These are phyloP conservation scores for Phytopythium ostracodes DNA, from an alignment of 352 stramenopile species.

Conservation along the genomic window DNA sequence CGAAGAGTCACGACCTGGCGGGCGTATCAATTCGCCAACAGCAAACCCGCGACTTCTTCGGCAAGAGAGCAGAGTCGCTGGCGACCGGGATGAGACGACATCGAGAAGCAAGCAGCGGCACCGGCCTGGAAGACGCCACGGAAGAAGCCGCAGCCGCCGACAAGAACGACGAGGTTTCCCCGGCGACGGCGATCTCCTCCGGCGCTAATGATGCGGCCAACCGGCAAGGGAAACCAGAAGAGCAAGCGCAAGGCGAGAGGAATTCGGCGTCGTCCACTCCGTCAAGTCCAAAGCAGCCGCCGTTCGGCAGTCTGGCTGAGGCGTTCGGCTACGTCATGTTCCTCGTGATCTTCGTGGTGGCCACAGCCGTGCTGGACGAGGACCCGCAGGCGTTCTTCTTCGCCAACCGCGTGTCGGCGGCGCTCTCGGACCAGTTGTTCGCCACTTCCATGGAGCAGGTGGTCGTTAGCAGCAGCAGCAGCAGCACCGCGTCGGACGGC, in stretches of 20 bases:
- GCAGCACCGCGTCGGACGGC: neutral
- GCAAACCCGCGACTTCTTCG: neutral
- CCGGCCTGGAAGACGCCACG: neutral
- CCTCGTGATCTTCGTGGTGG: slow-evolving; percentile 51
- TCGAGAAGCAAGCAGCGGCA: neutral
- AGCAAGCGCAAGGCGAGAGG: neutral
- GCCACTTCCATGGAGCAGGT: slow-evolving; percentile 17
- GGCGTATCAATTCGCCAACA: neutral
- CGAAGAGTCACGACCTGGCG: neutral
- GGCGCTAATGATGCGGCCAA: neutral
- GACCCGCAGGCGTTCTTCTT: slow-evolving; percentile 62
- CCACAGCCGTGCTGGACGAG: slow-evolving; percentile 41
- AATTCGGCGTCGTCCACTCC: neutral
- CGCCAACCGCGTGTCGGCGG: slow-evolving; percentile 41
- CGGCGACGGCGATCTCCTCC: neutral
- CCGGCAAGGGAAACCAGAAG: too few species aligned
- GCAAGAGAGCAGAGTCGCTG: neutral
- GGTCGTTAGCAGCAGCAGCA: neutral
- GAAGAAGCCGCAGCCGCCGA: neutral
- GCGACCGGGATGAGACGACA: neutral
- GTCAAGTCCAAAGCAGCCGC: slow-evolving; percentile 12
- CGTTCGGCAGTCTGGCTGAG: slow-evolving; percentile 53
- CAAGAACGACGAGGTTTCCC: slow-evolving; percentile 4
- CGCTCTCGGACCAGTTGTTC: slow-evolving; percentile 48
- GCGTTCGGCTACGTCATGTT: slow-evolving; percentile 46